These are phyloP conservation scores for Gossypium arboreum DNA, from an alignment of 345 rosid genomes.

Conservation along the genomic window DNA sequence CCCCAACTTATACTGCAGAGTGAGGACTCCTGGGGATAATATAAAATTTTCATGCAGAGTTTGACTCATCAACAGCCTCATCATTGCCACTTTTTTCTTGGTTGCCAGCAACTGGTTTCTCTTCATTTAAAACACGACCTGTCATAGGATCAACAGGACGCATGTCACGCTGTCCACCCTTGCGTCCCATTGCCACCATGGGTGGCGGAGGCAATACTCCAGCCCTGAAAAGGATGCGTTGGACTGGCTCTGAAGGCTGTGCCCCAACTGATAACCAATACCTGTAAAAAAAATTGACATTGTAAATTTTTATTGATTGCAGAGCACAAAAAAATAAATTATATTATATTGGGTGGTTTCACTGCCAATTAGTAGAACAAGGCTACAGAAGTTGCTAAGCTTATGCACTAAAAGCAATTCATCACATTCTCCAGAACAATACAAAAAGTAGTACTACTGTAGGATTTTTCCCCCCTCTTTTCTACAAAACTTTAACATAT, in stretches of 20 bases:
- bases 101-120: constrained; percentile 22
- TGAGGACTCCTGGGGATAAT: neutral
- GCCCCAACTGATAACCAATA: constrained; percentile 98
- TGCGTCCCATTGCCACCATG: constrained; percentile 78
- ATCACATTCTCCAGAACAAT: neutral
- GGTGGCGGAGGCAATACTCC: constrained; percentile 93
- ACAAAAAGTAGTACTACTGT: neutral
- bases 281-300: constrained; percentile 32
- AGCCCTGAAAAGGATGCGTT: constrained; percentile 74
- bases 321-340: neutral
- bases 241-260: constrained; percentile 85
- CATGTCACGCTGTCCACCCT: constrained; percentile 67
- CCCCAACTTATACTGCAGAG: neutral
- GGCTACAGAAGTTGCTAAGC: neutral
- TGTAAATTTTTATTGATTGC: neutral
- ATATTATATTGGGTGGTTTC: neutral
- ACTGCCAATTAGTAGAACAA: neutral
- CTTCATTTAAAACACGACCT: constrained; percentile 47
- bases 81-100: neutral
- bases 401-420: neutral
- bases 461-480: neutral
- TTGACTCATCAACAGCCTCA: neutral
- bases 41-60: neutral
- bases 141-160: constrained; percentile 82
- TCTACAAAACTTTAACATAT: neutral